Percentiles rank a stretch among this genome's conserved stretches.
Conservation (phyloP, 805 yeast species). For the Wickerhamomyces silvicola region DNA sequence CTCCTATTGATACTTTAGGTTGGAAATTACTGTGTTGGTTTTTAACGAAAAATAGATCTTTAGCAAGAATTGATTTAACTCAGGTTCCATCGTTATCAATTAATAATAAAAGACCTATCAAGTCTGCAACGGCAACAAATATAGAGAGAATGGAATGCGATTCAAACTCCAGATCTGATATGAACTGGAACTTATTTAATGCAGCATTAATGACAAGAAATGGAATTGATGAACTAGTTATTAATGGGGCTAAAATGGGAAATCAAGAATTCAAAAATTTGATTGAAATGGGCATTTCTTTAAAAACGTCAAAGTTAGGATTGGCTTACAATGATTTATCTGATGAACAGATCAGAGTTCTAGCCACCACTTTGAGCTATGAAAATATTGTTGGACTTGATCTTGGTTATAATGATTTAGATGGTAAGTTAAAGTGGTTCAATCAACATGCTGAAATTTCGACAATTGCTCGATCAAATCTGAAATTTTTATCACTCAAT, state of each 20-base stretch:
- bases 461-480: slow-evolving; percentile 19
- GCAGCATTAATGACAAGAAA: slow-evolving; percentile 71
- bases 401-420: slow-evolving; percentile 72
- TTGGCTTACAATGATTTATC: slow-evolving; percentile 71
- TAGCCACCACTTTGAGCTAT: slow-evolving; percentile 53
- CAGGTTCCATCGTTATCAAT: slow-evolving; percentile 36
- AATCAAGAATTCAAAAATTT: slow-evolving; percentile 50
- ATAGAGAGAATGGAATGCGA: slow-evolving; percentile 32
- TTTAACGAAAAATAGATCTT: slow-evolving; percentile 52
- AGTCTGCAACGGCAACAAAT: slow-evolving; percentile 23
- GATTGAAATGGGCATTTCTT: slow-evolving; percentile 54
- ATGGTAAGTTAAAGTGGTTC: slow-evolving; percentile 27
- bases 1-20: slow-evolving; percentile 66
- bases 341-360: slow-evolving; percentile 45
- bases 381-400: slow-evolving; percentile 61
- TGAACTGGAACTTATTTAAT: slow-evolving; percentile 78
- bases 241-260: slow-evolving; percentile 75
- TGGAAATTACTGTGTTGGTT: slow-evolving; percentile 82
- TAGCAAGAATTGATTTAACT: slow-evolving; percentile 61
- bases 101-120: slow-evolving; percentile 32
- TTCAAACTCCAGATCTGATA: slow-evolving; percentile 47
- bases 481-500: slow-evolving; percentile 54
- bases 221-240: slow-evolving; percentile 71
- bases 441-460: slow-evolving; percentile 19
- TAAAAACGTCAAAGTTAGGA: slow-evolving; percentile 60